A percentile compares a stretch with the other conserved stretches of the same genome.
Conservation (phyloP, 768 basidiomycete species). For the Xanthoconium purpureum region DNA sequence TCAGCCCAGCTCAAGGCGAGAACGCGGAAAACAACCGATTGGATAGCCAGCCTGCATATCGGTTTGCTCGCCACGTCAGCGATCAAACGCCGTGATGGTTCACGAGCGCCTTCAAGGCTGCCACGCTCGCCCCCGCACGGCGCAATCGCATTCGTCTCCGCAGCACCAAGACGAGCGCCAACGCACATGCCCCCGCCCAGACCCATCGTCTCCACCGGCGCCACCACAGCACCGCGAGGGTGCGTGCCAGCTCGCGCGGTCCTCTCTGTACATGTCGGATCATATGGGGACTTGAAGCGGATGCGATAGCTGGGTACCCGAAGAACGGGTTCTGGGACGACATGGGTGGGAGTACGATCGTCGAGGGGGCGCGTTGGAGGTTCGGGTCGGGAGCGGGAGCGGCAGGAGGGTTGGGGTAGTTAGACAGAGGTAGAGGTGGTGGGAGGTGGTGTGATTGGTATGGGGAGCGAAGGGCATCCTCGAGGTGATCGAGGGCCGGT, state of each 20-base stretch:
- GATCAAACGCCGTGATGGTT: too few relatives aligned
- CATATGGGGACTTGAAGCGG: slow-evolving; percentile 34
- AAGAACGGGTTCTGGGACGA: slow-evolving; percentile 72
- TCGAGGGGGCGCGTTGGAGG: slow-evolving; percentile 5
- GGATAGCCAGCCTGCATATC: too few relatives aligned
- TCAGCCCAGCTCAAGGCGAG: background rate
- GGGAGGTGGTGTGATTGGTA: slow-evolving; percentile 7
- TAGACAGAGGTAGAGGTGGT: background rate
- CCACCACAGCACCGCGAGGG: slow-evolving; percentile 65
- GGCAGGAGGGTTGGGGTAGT: background rate
- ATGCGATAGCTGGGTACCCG: slow-evolving; percentile 56
- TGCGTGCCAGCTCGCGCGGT: slow-evolving; percentile 63
- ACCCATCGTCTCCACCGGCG: slow-evolving; percentile 52
- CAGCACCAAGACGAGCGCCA: slow-evolving; percentile 25
- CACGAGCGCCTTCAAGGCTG: too few relatives aligned
- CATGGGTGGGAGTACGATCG: slow-evolving; percentile 43
- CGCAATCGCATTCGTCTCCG: background rate
- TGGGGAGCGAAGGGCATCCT: slow-evolving; percentile 42
- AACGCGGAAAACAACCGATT: too few relatives aligned
- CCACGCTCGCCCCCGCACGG: background rate
- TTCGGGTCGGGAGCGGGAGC: background rate
- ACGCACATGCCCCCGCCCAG: slow-evolving; percentile 25
- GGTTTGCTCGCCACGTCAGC: background rate
- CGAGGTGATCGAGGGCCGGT: slow-evolving; percentile 46
- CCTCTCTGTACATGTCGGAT: slow-evolving; percentile 63